Base-by-base conservation (phyloP, 148 eudicot species). In the Persicaria maculosa region DNA sequence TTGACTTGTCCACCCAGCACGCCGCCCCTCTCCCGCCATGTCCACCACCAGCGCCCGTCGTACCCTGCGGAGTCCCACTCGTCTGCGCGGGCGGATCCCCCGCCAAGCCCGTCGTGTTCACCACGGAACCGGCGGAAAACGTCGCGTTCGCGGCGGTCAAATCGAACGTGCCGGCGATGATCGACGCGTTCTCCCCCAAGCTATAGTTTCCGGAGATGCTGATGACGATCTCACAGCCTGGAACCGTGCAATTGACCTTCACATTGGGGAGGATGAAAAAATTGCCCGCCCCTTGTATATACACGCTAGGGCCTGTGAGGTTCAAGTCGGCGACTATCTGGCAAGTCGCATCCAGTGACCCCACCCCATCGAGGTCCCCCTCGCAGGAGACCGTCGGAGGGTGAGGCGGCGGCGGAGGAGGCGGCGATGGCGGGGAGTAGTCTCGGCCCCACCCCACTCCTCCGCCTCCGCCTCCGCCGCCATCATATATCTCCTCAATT, bases 41-140 rank as follows among this genome's bases (percentile, higher is more conserved):
- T 1, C 99, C 99, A 20, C 99, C 99, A n/a, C 99, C 99, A 0
- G 97, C 92, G 47, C 99, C 99, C 50, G 85, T 90, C 25, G 85
- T 36, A 31, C 92, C 96, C 43, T 78, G 85, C 2, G 99, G 99
- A 0, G 89, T 88, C 80, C 99, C 99, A 64, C 97, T 92, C 0
- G 99, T 90, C 76, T 89, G 92, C 0, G 87, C 64, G 4, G 99
- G 99, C 7, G 97, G 87, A 14, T 80, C 79, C 50, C 99, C 99
- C 1, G 80, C 97, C 70, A 95, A 76, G 14, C 92, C 92, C 4
- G 99, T 92, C 4, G 90, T 84, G 76, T 92, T 95, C 67, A 95
- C 89, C 52, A 78, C 73, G 6, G 99, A 92, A 36, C 94, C 91
- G 3, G 77, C 68, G 15, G 80, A 68, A 52, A 95, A 90, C 50